phyloP scores from a whole-genome alignment of 2,329 filamentous ascomycete species.

The Ceratocystis ficicola region DNA sequence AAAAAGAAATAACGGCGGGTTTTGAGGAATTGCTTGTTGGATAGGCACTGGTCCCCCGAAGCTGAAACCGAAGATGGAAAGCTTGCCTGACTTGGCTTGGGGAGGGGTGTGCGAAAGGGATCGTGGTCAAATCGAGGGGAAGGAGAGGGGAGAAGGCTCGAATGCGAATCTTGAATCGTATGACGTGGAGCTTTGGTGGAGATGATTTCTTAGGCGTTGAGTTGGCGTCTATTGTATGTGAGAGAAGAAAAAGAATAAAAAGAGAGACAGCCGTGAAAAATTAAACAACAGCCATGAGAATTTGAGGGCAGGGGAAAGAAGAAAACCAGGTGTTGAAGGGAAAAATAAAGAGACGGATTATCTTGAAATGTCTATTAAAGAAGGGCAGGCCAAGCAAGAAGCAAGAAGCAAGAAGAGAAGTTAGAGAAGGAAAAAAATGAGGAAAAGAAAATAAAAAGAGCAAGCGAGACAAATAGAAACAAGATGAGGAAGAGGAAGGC shows the following conservation, averaged over 20 bases:
- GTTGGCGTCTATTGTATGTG: slow-evolving; percentile 5
- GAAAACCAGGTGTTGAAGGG: background rate
- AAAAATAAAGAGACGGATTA: slow-evolving; percentile 6
- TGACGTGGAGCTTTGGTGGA: slow-evolving; percentile 19
- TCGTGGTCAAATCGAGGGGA: background rate
- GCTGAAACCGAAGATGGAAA: background rate
- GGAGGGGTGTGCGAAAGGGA: background rate
- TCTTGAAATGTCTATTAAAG: slow-evolving; percentile 13
- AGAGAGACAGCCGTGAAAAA: background rate
- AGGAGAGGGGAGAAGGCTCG: background rate
- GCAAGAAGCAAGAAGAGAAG: slow-evolving; percentile 8
- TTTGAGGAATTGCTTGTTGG: background rate
- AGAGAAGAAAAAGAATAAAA: background rate
- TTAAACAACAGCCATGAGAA: slow-evolving; percentile 8
- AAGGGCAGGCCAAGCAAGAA: background rate
- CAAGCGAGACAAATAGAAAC: slow-evolving; percentile 11
- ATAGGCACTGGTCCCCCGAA: background rate
- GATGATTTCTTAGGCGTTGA: slow-evolving; percentile 5
- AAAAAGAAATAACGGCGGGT: slow-evolving; percentile 2
- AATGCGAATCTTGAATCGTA: slow-evolving; percentile 15
- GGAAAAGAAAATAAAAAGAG: slow-evolving; percentile 11
- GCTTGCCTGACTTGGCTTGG: background rate
- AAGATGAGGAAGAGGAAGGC: background rate
- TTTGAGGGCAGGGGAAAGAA: background rate
- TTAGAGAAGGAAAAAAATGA: slow-evolving; percentile 8